Percentiles rank a stretch among this genome's conserved stretches.
These are phyloP conservation scores for Pseudocercospora fuligena DNA, from an alignment of 2,329 filamentous ascomycete species.

Conservation along the genomic window DNA sequence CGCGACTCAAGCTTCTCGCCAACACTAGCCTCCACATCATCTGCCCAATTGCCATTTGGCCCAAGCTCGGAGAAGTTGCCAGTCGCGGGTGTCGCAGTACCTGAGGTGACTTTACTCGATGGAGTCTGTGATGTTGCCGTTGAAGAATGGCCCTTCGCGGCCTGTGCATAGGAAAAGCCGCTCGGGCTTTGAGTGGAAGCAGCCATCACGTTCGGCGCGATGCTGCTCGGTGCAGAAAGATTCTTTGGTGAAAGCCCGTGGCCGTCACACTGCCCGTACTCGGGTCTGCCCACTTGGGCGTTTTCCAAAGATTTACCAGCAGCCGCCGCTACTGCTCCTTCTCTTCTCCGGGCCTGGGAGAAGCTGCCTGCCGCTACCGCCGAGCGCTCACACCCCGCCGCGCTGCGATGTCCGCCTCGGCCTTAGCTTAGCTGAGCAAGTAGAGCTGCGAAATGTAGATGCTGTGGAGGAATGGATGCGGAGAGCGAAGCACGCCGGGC, in stretches of 20 bases:
- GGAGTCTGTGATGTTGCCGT: slow-evolving; percentile 50
- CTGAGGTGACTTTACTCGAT: slow-evolving; percentile 52
- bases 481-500: slow-evolving; percentile 1
- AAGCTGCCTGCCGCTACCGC: slow-evolving; percentile 23
- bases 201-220: slow-evolving; percentile 32
- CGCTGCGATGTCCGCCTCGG: slow-evolving; percentile 2
- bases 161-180: slow-evolving; percentile 90
- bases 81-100: slow-evolving; percentile 48
- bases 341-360: slow-evolving; percentile 17
- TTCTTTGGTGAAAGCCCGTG: slow-evolving; percentile 12
- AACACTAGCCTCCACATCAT: slow-evolving; percentile 53
- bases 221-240: slow-evolving; percentile 16
- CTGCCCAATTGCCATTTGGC: slow-evolving; percentile 50
- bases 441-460: slow-evolving; percentile 8
- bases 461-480: slow-evolving; percentile 11
- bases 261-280: slow-evolving; percentile 29
- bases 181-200: slow-evolving; percentile 36
- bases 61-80: slow-evolving; percentile 43
- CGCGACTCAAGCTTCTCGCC: slow-evolving; percentile 44
- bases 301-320: slow-evolving; percentile 32
- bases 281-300: slow-evolving; percentile 34
- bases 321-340: slow-evolving; percentile 26
- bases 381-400: slow-evolving; percentile 12
- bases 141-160: slow-evolving; percentile 77
- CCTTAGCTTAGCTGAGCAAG: not conserved